Evolutionary conservation across 345 rosid genomes (phyloP), one percentile per base, ranked within the genome.

Genomic region (Populus davidiana): DNA sequence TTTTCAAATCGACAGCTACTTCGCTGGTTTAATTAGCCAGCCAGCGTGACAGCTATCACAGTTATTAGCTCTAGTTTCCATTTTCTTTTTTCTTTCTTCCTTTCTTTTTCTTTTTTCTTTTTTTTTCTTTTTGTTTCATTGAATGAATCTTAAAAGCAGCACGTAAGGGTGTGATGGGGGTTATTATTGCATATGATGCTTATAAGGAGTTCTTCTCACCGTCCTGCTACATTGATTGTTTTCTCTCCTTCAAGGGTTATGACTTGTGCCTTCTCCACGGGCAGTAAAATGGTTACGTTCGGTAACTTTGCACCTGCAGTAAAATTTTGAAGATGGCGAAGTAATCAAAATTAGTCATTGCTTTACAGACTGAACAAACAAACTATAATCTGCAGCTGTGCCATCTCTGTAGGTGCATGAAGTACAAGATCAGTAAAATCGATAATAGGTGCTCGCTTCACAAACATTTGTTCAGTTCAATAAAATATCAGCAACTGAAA

Each of bases 241-340:
- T 86, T 91, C 80, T 84, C 94, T 74, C 90, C 90, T 76, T 80
- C 73, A 36, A 88, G 73, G 67, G 88, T 83, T n/a, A 49, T 67
- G 49, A 92, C 36, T 75, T 87, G 85, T 63, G 87, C 76, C 77
- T 80, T 86, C 78, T 88, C 92, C 50, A 82, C 68, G n/a, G 98
- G 86, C 81, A 94, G 87, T 77, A 89, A 79, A 80, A 94, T 61
- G 64, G 80, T 90, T n/a, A 94, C 71, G 70, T 84, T 91, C 74
- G 98, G 94, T 70, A 94, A 77, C 85, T 86, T 91, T 35, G 93
- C 92, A 78, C 97, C 98, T 94, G 88, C 36, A 77, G 76, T 43
- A 72, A 64, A 35, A 67, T 66, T 7, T 59, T 13, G 2, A 25
- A 29, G 41, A 69, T 47, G 67, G 49, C 6, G 33, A 75, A 69